These are phyloP conservation scores for Bisporella sp. DNA, from an alignment of 2,329 filamentous ascomycete genomes.

Conservation along the genomic window DNA sequence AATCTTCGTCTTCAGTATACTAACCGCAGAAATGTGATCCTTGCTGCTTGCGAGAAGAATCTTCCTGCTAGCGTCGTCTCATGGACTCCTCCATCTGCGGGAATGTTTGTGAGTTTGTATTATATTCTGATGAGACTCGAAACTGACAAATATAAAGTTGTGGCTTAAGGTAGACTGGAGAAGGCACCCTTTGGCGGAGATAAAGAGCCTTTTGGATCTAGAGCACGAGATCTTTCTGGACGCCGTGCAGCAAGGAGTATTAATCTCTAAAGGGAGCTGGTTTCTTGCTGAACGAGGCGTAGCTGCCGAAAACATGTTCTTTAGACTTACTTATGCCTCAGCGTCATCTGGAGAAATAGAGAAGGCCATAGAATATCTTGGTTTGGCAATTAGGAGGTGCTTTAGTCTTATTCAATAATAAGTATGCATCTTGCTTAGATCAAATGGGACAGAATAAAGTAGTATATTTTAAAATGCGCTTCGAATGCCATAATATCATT, in stretches of 20 bases:
- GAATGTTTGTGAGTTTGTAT: conserved; percentile 56
- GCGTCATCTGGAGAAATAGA: conserved; percentile 65
- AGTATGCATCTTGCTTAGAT: too few relatives aligned
- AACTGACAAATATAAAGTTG: conserved; percentile 29
- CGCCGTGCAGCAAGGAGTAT: conserved; percentile 67
- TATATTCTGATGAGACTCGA: too few relatives aligned
- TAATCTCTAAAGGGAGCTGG: conserved; percentile 83
- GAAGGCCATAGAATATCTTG: conserved; percentile 68
- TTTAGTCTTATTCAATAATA: conserved; percentile 34
- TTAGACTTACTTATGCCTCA: conserved; percentile 84
- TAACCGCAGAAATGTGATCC: conserved; percentile 64
- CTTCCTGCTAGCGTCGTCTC: conserved; percentile 67
- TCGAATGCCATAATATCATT: too few relatives aligned
- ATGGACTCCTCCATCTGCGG: conserved; percentile 75
- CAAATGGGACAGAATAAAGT: too few relatives aligned
- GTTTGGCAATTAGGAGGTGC: conserved; percentile 59
- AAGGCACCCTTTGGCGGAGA: conserved; percentile 53
- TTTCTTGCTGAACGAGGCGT: conserved; percentile 68
- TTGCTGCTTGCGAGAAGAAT: conserved; percentile 72
- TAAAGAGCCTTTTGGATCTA: conserved; percentile 52
- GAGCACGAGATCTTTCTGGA: conserved; percentile 83
- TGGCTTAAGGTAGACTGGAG: conserved; percentile 66
- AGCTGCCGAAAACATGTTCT: conserved; percentile 53
- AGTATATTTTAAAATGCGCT: too few relatives aligned
- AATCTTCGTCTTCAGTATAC: conserved; percentile 78